Evolutionary conservation across 495 filamentous ascomycete genomes (phyloP), one percentile per base, ranked within the genome.

Genomic region (Aspergillus asperescens): DNA sequence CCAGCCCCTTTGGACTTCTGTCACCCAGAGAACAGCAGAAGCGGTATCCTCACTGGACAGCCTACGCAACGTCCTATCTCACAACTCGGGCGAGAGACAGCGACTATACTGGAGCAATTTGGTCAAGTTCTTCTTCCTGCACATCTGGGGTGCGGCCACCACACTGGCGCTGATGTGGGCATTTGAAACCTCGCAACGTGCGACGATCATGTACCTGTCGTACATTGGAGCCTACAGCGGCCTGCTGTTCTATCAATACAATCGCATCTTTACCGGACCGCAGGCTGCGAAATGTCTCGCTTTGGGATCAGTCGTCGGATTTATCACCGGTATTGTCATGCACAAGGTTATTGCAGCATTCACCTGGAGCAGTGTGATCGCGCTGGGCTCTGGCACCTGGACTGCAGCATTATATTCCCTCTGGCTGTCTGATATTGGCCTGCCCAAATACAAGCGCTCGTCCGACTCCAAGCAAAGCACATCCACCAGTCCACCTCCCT

Each of bases 191-290:
- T 24, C 35, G 15, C 38, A 29, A 13, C 23, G 25, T 12, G 44
- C 55, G 2, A 53, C 50, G 1, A 53, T 57, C 27, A 57, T 57
- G 55, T 57, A 45, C 18, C 40, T 57, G 28, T 25, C 44, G 12
- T 57, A 57, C 18, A 44, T 57, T 28, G 55, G 44, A 16, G 45
- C 49, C 37, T 57, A 57, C 38, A 52, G 48, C 40, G 55, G 55
- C 1, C 45, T 57, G 8, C 29, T 57, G 12, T 53, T 46, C 35
- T 57, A 57, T 29, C 55, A 57, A 27, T 57, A 57, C 40, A 57
- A 57, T 38, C 49, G 55, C 0, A 57, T 57, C 31, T 57, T 53
- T 38, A 57, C 44, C 4, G 55, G 55, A 4, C 55, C 55, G 1
- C 44, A 57, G 15, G 49, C 50, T 5, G 55, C 50, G 2, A 20